phyloP scores from a whole-genome alignment of 352 stramenopile species.

The Saprolegnia diclina region DNA sequence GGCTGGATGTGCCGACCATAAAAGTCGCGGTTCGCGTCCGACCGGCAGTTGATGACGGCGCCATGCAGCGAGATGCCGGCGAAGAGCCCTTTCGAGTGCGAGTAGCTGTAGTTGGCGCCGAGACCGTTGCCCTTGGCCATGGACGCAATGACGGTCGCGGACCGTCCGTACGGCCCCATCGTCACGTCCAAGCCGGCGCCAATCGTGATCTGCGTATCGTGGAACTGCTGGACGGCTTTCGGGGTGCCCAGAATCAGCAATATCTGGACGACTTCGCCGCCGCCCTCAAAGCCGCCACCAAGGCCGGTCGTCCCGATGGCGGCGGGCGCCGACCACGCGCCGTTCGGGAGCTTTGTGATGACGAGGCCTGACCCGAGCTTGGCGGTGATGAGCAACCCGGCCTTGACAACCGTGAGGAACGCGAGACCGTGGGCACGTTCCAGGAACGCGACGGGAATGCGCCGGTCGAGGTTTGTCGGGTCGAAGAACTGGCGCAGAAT shows the following conservation, averaged over 20 bases:
- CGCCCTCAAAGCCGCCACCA: slow-evolving; percentile 77
- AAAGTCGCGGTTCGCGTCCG: slow-evolving; percentile 94
- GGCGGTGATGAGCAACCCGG: slow-evolving; percentile 73
- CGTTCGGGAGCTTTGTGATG: slow-evolving; percentile 80
- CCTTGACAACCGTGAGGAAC: slow-evolving; percentile 83
- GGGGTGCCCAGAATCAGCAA: slow-evolving; percentile 93
- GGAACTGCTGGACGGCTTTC: slow-evolving; percentile 88
- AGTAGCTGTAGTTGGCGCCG: slow-evolving; percentile 93
- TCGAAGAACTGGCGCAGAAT: slow-evolving; percentile 83
- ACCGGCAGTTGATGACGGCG: slow-evolving; percentile 83
- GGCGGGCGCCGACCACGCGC: slow-evolving; percentile 87
- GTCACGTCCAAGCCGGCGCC: slow-evolving; percentile 87
- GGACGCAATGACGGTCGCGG: slow-evolving; percentile 75
- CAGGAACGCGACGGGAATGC: slow-evolving; percentile 74
- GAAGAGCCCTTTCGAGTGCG: slow-evolving; percentile 89
- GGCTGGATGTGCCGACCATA: slow-evolving; percentile 86
- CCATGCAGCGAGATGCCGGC: slow-evolving; percentile 90
- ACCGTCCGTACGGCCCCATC: slow-evolving; percentile 85
- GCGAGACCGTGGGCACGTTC: slow-evolving; percentile 75
- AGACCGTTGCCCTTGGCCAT: slow-evolving; percentile 50
- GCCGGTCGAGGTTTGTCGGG: slow-evolving; percentile 39
- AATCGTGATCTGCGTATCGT: slow-evolving; percentile 86
- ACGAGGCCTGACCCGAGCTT: slow-evolving; percentile 85
- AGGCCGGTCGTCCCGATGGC: slow-evolving; percentile 91
- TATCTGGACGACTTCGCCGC: slow-evolving; percentile 91